Conservation (phyloP, 495 filamentous ascomycete species). For the Elaphomyces granulatus region DNA sequence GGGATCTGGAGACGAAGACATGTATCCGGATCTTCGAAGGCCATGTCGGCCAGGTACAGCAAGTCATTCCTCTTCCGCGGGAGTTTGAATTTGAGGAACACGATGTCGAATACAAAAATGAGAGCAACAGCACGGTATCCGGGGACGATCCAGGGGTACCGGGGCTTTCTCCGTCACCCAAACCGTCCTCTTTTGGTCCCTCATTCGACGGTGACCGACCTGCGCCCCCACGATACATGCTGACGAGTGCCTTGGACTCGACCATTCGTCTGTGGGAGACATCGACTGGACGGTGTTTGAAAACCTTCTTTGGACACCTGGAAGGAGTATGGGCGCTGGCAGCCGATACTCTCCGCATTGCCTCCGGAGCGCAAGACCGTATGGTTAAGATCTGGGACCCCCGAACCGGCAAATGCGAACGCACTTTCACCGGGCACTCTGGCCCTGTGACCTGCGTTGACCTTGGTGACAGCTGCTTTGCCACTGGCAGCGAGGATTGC, state of each 20-base stretch:
- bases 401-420: conserved; percentile 73
- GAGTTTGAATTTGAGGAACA: conserved; percentile 78
- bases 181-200: conserved; percentile 37
- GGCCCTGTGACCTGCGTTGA: conserved; percentile 89
- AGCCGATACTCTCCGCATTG: conserved; percentile 77
- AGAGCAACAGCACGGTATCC: conserved; percentile 26
- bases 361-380: conserved; percentile 79
- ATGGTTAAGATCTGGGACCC: conserved; percentile 98
- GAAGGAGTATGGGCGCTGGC: conserved; percentile 94
- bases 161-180: conserved; percentile 14
- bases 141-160: conserved; percentile 16
- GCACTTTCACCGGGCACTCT: conserved; percentile 78
- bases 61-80: conserved; percentile 63
- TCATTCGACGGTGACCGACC: conserved; percentile 48
- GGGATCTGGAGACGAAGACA: conserved; percentile 71
- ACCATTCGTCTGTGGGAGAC: conserved; percentile 93
- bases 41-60: conserved; percentile 93
- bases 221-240: conserved; percentile 71
- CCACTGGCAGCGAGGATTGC: conserved; percentile 83
- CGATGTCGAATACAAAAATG: conserved; percentile 42
- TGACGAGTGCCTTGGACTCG: conserved; percentile 78
- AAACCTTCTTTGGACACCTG: conserved; percentile 90
- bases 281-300: conserved; percentile 61
- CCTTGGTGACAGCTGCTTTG: conserved; percentile 72
- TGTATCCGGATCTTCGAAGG: conserved; percentile 75